Base-by-base conservation (phyloP, 2,329 filamentous ascomycete species). In the Diaporthe citriasiana region DNA sequence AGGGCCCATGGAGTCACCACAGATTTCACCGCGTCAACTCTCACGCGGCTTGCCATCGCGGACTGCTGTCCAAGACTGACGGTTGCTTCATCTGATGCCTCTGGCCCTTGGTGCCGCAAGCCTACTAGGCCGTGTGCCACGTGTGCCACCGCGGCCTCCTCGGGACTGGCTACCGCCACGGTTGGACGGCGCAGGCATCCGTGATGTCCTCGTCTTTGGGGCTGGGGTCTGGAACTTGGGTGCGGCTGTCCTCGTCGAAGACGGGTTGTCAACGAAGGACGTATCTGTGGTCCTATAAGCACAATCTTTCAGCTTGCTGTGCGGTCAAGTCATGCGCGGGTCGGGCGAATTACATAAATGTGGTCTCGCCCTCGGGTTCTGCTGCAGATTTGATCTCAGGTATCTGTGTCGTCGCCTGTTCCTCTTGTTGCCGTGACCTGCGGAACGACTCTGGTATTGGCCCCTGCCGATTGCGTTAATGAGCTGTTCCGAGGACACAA, bases 221-320 rank as follows among this genome's bases (percentile, higher is more conserved):
- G 70, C 85, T 9, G 87, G 82, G 9, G 83, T 85, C 38, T 83
- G 81, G 76, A 86, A 86, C 75, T 85, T 88, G 10, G 85, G 82
- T 7, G 84, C 84, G 35, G 87, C 81, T 78, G 86, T 90, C 33
- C 87, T 87, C 19, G 88, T 84, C n/a, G 85, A 84, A 2, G 89
- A 83, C 10, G 95, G 95, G 79, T 98, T 94, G 45, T 98, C 95
- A 72, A 98, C 91, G 80, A 98, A 98, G 1, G 94, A 94, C 8
- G 93, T 97, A 80, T 98, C 95, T 15, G 94, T 97, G 33, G 95
- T 98, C 88, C 94, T 96, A 77, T 6, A 72, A 30, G 60, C 56
- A 53, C 76, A 76, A 72, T 75, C 79, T 77, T 79, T 76, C 65
- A 76, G 74, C 71, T 60, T 33, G 19, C 19, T 55, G 47, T 12